phyloP scores from a whole-genome alignment of 208 protist genomes.

The Paratrypanosoma confusum region DNA sequence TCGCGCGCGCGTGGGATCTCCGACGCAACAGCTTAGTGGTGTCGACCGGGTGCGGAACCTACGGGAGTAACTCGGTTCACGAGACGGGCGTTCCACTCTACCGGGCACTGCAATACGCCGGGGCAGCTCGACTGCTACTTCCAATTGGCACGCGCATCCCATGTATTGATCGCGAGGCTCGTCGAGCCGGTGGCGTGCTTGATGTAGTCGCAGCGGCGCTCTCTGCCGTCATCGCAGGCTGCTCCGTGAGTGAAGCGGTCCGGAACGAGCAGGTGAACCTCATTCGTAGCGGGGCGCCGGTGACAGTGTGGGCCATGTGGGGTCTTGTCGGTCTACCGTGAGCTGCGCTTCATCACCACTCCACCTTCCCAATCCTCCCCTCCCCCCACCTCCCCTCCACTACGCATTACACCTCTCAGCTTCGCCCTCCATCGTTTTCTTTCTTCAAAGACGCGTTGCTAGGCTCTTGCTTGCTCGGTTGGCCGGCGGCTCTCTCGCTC shows the following conservation, averaged over 20 bases:
- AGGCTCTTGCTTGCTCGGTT: too few species aligned
- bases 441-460: too few species aligned
- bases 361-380: neutral
- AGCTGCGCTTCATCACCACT: neutral
- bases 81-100: conserved; percentile 52
- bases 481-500: too few species aligned
- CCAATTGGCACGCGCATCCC: conserved; percentile 19
- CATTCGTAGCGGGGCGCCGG: conserved; percentile 6
- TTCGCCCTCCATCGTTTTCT: too few species aligned
- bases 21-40: conserved; percentile 22
- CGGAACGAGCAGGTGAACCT: conserved; percentile 6
- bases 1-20: conserved; percentile 34
- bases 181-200: too few species aligned
- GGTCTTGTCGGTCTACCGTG: conserved; percentile 18
- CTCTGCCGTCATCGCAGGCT: conserved; percentile 4
- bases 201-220: conserved; percentile 9
- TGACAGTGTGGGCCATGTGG: conserved; percentile 23
- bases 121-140: conserved; percentile 29
- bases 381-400: too few species aligned
- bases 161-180: neutral
- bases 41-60: conserved; percentile 29
- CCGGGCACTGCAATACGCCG: conserved; percentile 42
- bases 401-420: too few species aligned
- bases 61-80: conserved; percentile 35
- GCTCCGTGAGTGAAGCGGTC: conserved; percentile 2